Base-by-base conservation (phyloP, 73 alveolate species). In the Paramecium tetraurelia region DNA sequence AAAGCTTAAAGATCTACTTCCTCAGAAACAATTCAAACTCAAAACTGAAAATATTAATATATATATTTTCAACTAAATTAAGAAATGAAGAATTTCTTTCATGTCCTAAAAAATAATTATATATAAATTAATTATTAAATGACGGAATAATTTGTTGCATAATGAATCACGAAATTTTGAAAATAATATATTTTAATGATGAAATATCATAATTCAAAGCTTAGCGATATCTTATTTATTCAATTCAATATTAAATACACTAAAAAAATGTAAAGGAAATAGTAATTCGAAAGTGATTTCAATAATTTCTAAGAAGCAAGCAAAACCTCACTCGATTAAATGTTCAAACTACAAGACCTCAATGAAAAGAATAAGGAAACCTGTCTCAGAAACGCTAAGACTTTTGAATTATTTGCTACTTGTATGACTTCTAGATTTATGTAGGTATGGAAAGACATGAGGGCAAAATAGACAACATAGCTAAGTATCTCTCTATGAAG, bases 401-500 rank as follows among this genome's bases (percentile, higher is more conserved):
- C 84, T 33, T 63, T 63, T 63, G 84, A 63, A 33, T 63, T 27
- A 33, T 63, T 63, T n/a, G 84, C 84, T 4, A 63, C 84, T 22
- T 63, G 84, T 63, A 63, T 63, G 11, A 63, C 1, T 63, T 27
- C 4, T 12, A 33, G 4, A 27, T 63, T 63, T 8, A 31, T 48
- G 27, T 63, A 63, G 84, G 84, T 27, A 63, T 63, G 84, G 84
- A 63, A 63, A 63, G 84, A 63, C 84, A 63, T 63, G 84, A 63
- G 14, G 84, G 84, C 24, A 63, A 63, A 33, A 63, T 63, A 27
- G 46, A 63, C 21, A 63, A 63, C 7, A 63, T 63, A 1, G 84
- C 50, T n/a, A 27, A 63, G 12, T 63, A 63, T 10, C 84, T 63
- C 84, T 63, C 84, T 2, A 63, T 63, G 84, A 63, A 33, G 29